Evolutionary conservation across 2,329 filamentous ascomycete species (phyloP).

Genomic region (Botrytis galanthina): DNA sequence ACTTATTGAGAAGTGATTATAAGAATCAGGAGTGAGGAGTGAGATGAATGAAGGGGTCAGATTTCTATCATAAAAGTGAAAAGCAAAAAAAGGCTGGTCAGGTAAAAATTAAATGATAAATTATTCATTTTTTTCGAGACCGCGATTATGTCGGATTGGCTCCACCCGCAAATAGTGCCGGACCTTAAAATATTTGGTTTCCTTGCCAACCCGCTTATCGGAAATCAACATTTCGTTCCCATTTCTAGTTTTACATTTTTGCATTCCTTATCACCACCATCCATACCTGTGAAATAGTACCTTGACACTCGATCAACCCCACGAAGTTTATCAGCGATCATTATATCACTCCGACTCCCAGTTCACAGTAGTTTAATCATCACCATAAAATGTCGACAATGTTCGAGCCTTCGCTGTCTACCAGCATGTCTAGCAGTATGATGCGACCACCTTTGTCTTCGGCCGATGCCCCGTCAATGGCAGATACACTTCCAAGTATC

Average conservation of each 20-base stretch:
- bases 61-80: conserved; percentile 5
- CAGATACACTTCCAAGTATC: conserved; percentile 78
- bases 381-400: conserved; percentile 51
- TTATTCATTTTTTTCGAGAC: conserved; percentile 7
- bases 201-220: conserved; percentile 22
- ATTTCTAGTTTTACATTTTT: background rate
- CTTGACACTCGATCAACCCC: background rate
- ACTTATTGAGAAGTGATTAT: background rate
- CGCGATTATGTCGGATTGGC: background rate
- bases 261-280: background rate
- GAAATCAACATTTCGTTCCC: background rate
- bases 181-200: conserved; percentile 20
- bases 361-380: background rate
- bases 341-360: background rate
- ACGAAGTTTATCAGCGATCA: background rate
- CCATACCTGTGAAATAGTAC: background rate
- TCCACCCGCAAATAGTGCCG: background rate
- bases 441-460: conserved; percentile 48
- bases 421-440: conserved; percentile 49
- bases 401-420: conserved; percentile 69
- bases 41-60: background rate
- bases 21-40: background rate
- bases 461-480: conserved; percentile 62
- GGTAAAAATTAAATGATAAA: conserved; percentile 8
- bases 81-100: background rate